Evolutionary conservation across 345 rosid species (phyloP).

Genomic region (Salix arbutifolia): DNA sequence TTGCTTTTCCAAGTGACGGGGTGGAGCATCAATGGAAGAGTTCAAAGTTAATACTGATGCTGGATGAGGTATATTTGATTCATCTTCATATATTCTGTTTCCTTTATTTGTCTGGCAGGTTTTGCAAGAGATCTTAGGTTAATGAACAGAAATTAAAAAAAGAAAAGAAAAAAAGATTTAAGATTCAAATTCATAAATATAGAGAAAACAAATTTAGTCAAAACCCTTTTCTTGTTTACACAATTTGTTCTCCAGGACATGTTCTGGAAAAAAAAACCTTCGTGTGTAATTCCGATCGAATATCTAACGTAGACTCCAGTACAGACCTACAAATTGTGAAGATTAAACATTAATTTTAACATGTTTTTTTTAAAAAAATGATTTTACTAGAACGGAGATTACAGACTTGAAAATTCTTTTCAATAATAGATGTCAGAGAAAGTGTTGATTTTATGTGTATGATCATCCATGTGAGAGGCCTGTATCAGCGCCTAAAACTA

Average conservation of each 20-base stretch:
- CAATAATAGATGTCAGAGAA: neutral
- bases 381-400: neutral
- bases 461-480: constrained; percentile 1
- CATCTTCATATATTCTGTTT: neutral
- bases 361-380: no score
- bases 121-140: neutral
- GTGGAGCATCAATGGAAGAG: constrained; percentile 27
- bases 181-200: neutral
- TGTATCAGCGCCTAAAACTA: neutral
- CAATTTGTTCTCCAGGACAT: neutral
- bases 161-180: neutral
- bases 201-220: neutral
- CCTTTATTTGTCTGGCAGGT: constrained; percentile 2
- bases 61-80: constrained; percentile 36
- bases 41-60: constrained; percentile 32
- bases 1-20: constrained; percentile 18
- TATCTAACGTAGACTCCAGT: neutral
- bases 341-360: neutral
- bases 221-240: neutral
- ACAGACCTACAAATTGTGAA: neutral
- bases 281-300: neutral
- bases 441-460: neutral
- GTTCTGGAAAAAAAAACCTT: neutral
- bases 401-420: neutral
- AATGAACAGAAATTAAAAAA: neutral